phyloP scores from a whole-genome alignment of 2,329 filamentous ascomycete species.

The Hypocrella siamensis region DNA sequence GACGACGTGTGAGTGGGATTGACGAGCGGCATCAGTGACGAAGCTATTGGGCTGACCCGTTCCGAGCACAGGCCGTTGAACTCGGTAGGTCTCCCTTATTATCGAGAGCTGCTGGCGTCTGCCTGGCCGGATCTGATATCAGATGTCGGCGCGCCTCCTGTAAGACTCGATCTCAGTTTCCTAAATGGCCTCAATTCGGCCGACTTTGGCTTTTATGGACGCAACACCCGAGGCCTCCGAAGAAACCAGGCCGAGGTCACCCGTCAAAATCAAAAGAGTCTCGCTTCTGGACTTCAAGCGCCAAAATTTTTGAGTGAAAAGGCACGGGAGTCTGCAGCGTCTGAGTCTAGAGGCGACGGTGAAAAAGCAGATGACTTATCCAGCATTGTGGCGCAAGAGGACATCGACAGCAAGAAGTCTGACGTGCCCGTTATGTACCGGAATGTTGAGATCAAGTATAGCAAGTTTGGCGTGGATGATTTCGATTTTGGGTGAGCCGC shows the following conservation, averaged over 20 bases:
- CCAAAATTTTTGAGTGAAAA: conserved; percentile 95
- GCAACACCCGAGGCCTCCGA: conserved; percentile 55
- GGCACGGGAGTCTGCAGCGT: conserved; percentile 49
- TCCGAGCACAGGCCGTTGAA: conserved; percentile 50
- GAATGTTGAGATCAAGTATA: conserved; percentile 96
- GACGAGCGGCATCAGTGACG: no score
- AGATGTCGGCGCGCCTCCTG: conserved; percentile 71
- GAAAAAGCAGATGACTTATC: conserved; percentile 39
- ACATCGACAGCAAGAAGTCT: conserved; percentile 58
- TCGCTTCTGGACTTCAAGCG: conserved; percentile 47
- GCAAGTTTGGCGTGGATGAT: conserved; percentile 97
- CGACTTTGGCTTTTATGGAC: conserved; percentile 65
- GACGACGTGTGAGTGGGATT: conserved; percentile 43
- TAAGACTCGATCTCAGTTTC: conserved; percentile 56
- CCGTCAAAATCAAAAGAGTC: conserved; percentile 42
- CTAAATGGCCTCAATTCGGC: conserved; percentile 52
- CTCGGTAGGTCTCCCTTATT: conserved; percentile 81
- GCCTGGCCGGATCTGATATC: conserved; percentile 80
- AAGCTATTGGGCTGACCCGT: conserved; percentile 7
- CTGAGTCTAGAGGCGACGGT: conserved; percentile 23
- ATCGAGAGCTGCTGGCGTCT: conserved; percentile 74
- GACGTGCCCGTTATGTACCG: conserved; percentile 83
- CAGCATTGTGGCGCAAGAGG: conserved; percentile 50
- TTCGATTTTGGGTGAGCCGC: conserved; percentile 76
- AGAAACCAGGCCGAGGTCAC: conserved; percentile 78